Base-by-base conservation (phyloP, 208 protist species). In the Trypanosoma avium region DNA sequence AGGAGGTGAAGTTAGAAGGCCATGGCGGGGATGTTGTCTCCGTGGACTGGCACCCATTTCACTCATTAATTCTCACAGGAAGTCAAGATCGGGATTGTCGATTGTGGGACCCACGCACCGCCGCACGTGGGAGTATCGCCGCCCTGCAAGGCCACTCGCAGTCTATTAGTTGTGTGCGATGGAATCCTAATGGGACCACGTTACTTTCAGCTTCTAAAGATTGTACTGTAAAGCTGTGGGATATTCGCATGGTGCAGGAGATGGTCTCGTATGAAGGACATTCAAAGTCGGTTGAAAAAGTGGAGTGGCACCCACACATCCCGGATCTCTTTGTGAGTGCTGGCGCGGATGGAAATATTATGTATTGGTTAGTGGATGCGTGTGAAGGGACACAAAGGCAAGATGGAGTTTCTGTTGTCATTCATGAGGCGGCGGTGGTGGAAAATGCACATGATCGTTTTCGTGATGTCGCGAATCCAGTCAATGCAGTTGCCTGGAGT, bases 11-110 rank as follows among this genome's bases (percentile, higher is more conserved):
- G 67, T 70, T 95, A 27, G 86, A 95, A 61, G 90, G 90, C 19
- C 90, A 96, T 64, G 90, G 87, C 29, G 85, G 87, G 26, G 90
- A 93, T 33, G 90, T 96, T 49, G 91, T 85, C n/a, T 83, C 84
- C 6, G 79, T 79, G 38, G 81, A 92, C 63, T 96, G 90, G 90
- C 90, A 96, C 70, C 90, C 86, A 12, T 84, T 78, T 46, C 73
- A 76, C 29, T 85, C 90, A 4, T 81, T 96, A 19, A 84, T 96
- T 47, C 81, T 87, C 1, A 93, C 90, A 21, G 90, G 86, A n/a
- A 92, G 86, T 50, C 86, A 93, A 61, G 90, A 96, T 72, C 84
- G 78, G 47, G 79, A 91, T 64, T 86, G 78, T 64, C 82, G 90
- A 12, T 67, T 96, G 42, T 96, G 90, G 87, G 90, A 96, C 53